phyloP scores from a whole-genome alignment of 2,329 filamentous ascomycete species.

The Diaporthe citri region DNA sequence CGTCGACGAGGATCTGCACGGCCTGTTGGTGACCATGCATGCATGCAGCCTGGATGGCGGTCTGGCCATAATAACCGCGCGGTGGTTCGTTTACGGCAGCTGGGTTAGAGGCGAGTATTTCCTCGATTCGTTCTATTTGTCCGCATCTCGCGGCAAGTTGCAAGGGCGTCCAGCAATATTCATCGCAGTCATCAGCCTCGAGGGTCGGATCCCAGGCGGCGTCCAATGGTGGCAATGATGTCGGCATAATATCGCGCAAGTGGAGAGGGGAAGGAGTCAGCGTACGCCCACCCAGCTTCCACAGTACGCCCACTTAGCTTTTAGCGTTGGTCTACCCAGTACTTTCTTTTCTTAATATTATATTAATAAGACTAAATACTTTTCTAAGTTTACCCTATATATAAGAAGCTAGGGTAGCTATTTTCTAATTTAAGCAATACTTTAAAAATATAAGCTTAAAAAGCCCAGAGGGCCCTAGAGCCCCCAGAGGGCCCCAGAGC shows the following conservation, averaged over 20 bases:
- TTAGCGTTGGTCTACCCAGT: no score
- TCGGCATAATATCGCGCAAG: neutral
- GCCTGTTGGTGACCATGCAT: slow-evolving; percentile 45
- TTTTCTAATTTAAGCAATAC: no score
- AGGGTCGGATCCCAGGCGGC: slow-evolving; percentile 30
- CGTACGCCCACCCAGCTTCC: no score
- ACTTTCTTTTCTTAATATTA: no score
- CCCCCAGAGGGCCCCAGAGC: no score
- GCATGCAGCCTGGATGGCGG: slow-evolving; percentile 54
- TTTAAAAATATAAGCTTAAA: no score
- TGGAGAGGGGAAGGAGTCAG: no score
- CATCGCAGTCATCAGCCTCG: slow-evolving; percentile 16
- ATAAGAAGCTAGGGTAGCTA: no score
- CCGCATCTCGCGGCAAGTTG: slow-evolving; percentile 51
- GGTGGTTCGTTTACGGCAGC: slow-evolving; percentile 48
- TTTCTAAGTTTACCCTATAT: no score
- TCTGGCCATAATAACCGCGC: slow-evolving; percentile 51
- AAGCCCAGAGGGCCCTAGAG: no score
- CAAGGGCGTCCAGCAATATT: slow-evolving; percentile 50
- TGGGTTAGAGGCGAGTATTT: slow-evolving; percentile 43
- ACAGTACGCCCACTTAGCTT: no score
- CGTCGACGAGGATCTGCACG: slow-evolving; percentile 47
- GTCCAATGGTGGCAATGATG: slow-evolving; percentile 9
- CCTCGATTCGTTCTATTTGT: slow-evolving; percentile 45
- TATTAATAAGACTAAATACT: no score